Base-by-base conservation (phyloP, 225 moss, liverwort and hornwort genomes). In the Anthoceros angustus region DNA sequence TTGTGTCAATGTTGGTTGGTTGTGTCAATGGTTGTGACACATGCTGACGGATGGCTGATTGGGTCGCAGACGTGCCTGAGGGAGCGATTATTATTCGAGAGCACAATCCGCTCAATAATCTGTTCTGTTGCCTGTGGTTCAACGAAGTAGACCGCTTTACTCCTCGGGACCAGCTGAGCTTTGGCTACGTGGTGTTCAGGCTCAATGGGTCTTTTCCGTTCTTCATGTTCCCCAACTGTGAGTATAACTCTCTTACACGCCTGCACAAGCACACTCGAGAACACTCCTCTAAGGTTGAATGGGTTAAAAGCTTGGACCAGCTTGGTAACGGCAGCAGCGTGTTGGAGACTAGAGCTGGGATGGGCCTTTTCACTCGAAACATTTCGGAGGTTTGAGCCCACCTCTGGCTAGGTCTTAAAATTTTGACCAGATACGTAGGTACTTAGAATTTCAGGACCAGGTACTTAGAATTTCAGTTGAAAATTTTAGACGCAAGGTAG, bases 151-250 rank as follows among this genome's bases (percentile, higher is more conserved):
- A 77, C 65, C 63, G 72, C 20, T 82, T 82, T 65, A 82, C 79
- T 68, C 76, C 82, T 2, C 50, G 79, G 63, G 77, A 79, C 72
- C 79, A 82, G 12, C 72, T 79, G 9, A 82, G 77, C 74, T 82
- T 82, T 15, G 63, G 62, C 0, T 73, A 79, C 12, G 75, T 83
- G 38, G 63, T 75, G 5, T 71, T 77, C 77, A 49, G 73, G 43
- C 64, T 83, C 41, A 63, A 64, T 2, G 0, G 48, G 64, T 21
- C 12, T 14, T 69, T 82, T 25, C 64, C 62, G 12, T 74, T 82
- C 63, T 79, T 64, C 69, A 79, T 83, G 82, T 79, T 83, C 24
- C 82, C 69, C 16, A 83, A 77, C 61, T 83, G 82, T 40, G 82
- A 83, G 70, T 75, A 62, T 66, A 79, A 83, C 67, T 62, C 71